Evolutionary conservation across 305 asterid species (phyloP).

Genomic region (Ajuga reptans): DNA sequence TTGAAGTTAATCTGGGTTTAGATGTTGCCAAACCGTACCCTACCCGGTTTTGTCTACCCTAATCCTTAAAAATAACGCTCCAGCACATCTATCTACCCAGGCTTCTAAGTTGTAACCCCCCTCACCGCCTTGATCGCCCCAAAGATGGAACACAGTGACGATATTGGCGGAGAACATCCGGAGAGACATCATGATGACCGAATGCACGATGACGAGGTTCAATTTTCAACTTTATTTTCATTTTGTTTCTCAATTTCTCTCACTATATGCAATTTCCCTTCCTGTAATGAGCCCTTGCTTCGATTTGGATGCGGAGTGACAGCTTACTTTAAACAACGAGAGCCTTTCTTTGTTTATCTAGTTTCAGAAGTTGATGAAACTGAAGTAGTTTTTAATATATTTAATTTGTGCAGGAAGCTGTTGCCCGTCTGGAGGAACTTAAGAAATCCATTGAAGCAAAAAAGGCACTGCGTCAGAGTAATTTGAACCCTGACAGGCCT

Average conservation of each 20-base stretch:
- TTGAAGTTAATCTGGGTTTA: neutral
- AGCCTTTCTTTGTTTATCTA: neutral
- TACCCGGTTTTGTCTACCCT: too few relatives aligned
- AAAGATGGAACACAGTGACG: constrained; percentile 73
- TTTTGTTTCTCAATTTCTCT: neutral
- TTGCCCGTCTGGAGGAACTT: constrained; percentile 82
- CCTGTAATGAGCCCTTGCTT: constrained; percentile 8
- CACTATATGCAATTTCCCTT: neutral
- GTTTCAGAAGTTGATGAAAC: neutral
- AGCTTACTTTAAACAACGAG: neutral
- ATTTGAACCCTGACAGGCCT: constrained; percentile 87
- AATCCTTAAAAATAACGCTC: neutral
- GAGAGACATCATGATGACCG: constrained; percentile 69
- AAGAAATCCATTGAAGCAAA: constrained; percentile 79
- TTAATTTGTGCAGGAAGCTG: constrained; percentile 63
- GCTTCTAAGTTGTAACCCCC: constrained; percentile 25
- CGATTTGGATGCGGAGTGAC: constrained; percentile 1
- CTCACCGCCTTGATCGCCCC: constrained; percentile 22
- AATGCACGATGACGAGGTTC: constrained; percentile 42
- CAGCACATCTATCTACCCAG: neutral
- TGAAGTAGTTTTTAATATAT: neutral
- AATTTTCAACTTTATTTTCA: neutral
- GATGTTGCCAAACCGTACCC: constrained; percentile 11
- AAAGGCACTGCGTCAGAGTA: constrained; percentile 61
- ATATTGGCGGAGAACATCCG: constrained; percentile 46